Base-by-base conservation (phyloP, 805 yeast species). In the Torulaspora delbrueckii region DNA sequence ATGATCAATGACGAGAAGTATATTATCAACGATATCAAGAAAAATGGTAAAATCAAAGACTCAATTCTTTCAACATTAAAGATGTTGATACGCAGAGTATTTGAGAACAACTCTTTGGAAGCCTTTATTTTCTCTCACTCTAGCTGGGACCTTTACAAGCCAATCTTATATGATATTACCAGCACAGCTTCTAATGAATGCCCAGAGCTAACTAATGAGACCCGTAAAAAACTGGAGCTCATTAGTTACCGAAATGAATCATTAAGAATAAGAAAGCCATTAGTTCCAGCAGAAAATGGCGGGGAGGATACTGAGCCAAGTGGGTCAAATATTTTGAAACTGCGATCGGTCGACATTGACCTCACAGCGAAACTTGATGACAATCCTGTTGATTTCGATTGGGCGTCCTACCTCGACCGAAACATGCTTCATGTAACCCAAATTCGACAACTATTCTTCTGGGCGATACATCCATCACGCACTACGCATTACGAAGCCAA, bases 171-270 rank as follows among this genome's bases (percentile, higher is more conserved):
- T 47, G 72, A 70, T 16, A 68, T 69, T 2, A 42, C 46, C 23
- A 38, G 40, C n/a, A 27, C 37, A 7, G 37, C 37, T 10, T 52
- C 71, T 40, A 71, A 69, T 36, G 27, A 24, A 5, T 25, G 40
- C 55, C 67, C 65, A 35, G 57, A 47, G 36, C 66, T 57, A 43
- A 62, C 47, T 19, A 30, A 25, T 30, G 63, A 61, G 25, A 45
- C 54, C 3, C 52, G 52, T 10, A 77, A 76, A 35, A 84, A 79
- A 46, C 71, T 81, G 40, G 81, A 81, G 41, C 58, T 83, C 25
- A 76, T 84, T 4, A 75, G 79, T 41, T 82, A 79, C 56, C 67
- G 90, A 57, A 84, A 84, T 59, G 88, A 84, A 64, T 82, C 88
- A 2, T 67, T 84, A 42, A 79, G 81, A 74, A 69, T 80, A 13